Percentiles rank a stretch among this genome's conserved stretches.
Conservation (phyloP, 139 green algal genomes). For the Volvox africanus region DNA sequence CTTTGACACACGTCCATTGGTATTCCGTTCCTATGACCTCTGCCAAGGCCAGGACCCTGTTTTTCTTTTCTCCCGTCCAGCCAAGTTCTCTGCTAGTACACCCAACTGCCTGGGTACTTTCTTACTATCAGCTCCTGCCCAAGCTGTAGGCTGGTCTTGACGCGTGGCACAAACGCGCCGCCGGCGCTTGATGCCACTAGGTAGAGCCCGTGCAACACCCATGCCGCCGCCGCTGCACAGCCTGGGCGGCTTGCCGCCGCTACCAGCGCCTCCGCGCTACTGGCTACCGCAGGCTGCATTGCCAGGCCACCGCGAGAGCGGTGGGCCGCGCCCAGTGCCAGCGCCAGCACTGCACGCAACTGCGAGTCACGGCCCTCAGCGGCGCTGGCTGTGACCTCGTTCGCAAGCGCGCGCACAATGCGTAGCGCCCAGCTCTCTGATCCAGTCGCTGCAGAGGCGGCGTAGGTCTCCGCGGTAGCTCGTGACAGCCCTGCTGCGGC, state of each 20-base stretch:
- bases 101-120: no score
- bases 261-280: conserved; percentile 69
- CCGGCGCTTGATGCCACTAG: conserved; percentile 81
- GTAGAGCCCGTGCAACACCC: conserved; percentile 88
- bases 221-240: conserved; percentile 63
- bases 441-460: conserved; percentile 67
- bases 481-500: conserved; percentile 58
- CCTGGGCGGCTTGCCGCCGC: conserved; percentile 63
- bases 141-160: conserved; percentile 75
- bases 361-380: conserved; percentile 41
- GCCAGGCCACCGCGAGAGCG: conserved; percentile 77
- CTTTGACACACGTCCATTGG: no score
- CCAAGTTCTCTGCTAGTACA: no score
- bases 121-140: conserved; percentile 71
- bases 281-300: conserved; percentile 65
- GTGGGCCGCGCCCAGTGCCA: conserved; percentile 82
- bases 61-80: no score
- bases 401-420: conserved; percentile 39
- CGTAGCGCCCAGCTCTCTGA: conserved; percentile 53
- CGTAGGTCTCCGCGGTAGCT: conserved; percentile 75
- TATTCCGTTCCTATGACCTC: no score
- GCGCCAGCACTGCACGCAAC: conserved; percentile 72
- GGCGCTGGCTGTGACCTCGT: conserved; percentile 51
- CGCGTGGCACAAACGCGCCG: conserved; percentile 79
- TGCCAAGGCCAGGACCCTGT: no score